These are phyloP conservation scores for Apiospora sp. DNA, from an alignment of 2,329 filamentous ascomycete species.

Conservation along the genomic window DNA sequence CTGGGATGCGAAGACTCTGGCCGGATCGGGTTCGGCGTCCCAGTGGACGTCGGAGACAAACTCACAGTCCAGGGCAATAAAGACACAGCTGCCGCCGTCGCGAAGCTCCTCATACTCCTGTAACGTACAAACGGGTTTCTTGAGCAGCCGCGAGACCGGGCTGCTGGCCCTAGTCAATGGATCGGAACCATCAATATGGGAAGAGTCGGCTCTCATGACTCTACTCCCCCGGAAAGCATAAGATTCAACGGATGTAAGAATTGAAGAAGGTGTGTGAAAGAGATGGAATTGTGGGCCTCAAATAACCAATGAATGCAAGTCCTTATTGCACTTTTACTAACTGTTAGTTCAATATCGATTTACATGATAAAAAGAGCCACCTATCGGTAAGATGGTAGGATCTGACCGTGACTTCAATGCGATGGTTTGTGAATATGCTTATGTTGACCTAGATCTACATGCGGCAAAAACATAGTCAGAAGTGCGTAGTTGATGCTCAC, in stretches of 20 bases:
- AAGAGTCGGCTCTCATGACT: background rate
- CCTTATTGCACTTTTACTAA: too few relatives aligned
- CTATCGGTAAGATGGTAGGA: background rate
- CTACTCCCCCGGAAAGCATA: background rate
- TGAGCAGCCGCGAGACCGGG: conserved; percentile 6
- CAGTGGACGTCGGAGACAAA: conserved; percentile 16
- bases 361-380: too few relatives aligned
- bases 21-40: background rate
- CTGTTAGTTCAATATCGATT: too few relatives aligned
- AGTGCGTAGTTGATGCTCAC: background rate
- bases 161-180: background rate
- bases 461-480: background rate
- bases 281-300: background rate
- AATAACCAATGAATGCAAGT: background rate
- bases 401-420: background rate
- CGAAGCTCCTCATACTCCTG: conserved; percentile 6
- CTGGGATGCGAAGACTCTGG: conserved; percentile 13
- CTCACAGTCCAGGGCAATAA: conserved; percentile 5
- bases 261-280: background rate
- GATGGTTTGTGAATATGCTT: background rate
- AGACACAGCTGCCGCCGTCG: background rate
- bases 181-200: background rate
- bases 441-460: background rate
- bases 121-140: background rate
- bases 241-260: background rate